These are phyloP conservation scores for Fistulinella cinereoalba DNA, from an alignment of 1,284 basidiomycete species.

Conservation along the genomic window DNA sequence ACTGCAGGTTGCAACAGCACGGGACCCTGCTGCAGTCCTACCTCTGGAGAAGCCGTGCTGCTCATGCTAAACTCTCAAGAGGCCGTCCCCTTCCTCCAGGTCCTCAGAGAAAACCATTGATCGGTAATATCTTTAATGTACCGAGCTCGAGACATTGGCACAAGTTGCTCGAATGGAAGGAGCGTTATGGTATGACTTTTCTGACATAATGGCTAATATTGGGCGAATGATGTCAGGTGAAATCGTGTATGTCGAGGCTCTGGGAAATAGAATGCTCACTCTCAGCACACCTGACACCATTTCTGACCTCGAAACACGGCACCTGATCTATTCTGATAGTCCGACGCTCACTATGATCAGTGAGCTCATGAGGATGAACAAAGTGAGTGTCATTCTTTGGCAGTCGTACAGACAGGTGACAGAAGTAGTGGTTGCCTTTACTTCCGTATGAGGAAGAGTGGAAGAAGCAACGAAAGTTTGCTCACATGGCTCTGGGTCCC, in stretches of 20 bases:
- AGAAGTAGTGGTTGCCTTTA: slow-evolving; percentile 21
- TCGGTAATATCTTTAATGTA: slow-evolving; percentile 12
- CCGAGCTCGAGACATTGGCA: slow-evolving; percentile 7
- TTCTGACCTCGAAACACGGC: slow-evolving; percentile 35
- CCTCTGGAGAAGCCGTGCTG: slow-evolving; percentile 5
- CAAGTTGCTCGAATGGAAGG: slow-evolving; percentile 14
- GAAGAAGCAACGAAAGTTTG: slow-evolving; percentile 25
- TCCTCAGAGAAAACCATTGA: slow-evolving; percentile 2
- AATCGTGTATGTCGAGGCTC: slow-evolving; percentile 24
- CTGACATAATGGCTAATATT: too few species aligned
- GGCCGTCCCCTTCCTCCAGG: slow-evolving; percentile 12
- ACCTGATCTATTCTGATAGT: slow-evolving; percentile 35
- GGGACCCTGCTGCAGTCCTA: too few species aligned
- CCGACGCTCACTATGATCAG: slow-evolving; percentile 35
- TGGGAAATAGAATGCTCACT: slow-evolving; percentile 31
- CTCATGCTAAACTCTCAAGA: slow-evolving; percentile 4
- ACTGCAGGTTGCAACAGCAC: too few species aligned
- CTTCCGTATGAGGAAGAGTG: slow-evolving; percentile 25
- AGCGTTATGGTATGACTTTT: slow-evolving; percentile 11
- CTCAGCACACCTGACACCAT: slow-evolving; percentile 35
- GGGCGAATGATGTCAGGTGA: slow-evolving; percentile 22
- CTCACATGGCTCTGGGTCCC: slow-evolving; percentile 23
- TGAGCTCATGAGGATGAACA: slow-evolving; percentile 35
- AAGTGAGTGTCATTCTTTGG: slow-evolving; percentile 15
- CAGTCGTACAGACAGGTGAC: not conserved